Evolutionary conservation across 2,329 filamentous ascomycete genomes (phyloP).

Genomic region (Aureobasidium pullulans): DNA sequence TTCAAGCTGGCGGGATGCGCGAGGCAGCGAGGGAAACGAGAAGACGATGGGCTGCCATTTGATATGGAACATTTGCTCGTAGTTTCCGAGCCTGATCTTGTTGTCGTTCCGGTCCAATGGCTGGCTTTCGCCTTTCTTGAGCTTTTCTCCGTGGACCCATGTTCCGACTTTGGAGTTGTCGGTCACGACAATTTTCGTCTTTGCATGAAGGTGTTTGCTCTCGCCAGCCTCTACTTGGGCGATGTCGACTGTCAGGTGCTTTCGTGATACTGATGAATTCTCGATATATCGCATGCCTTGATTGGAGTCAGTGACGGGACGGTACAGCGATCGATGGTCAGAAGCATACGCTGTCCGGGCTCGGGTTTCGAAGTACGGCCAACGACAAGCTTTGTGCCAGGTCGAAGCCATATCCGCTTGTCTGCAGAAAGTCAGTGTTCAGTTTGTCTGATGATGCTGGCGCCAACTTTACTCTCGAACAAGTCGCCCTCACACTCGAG

Average conservation of each 20-base stretch:
- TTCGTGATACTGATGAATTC: conserved; percentile 77
- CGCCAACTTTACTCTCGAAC: conserved; percentile 38
- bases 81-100: conserved; percentile 64
- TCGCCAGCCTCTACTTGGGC: conserved; percentile 57
- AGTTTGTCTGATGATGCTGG: not conserved
- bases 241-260: conserved; percentile 75
- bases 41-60: conserved; percentile 76
- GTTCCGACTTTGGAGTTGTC: conserved; percentile 86
- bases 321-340: not conserved
- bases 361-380: conserved; percentile 56
- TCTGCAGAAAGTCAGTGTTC: conserved; percentile 37
- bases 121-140: conserved; percentile 34
- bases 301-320: conserved; percentile 25
- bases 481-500: conserved; percentile 48
- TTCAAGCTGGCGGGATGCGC: conserved; percentile 36
- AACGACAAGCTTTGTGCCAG: conserved; percentile 78
- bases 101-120: conserved; percentile 53
- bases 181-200: conserved; percentile 64
- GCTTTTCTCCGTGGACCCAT: not conserved
- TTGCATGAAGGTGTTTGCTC: conserved; percentile 49
- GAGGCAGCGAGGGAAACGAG: conserved; percentile 68
- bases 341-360: not conserved
- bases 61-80: conserved; percentile 47
- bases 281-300: conserved; percentile 54
- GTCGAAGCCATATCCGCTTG: conserved; percentile 74